These are phyloP conservation scores for Plasmopara halstedii DNA, from an alignment of 352 stramenopile species.

Conservation along the genomic window DNA sequence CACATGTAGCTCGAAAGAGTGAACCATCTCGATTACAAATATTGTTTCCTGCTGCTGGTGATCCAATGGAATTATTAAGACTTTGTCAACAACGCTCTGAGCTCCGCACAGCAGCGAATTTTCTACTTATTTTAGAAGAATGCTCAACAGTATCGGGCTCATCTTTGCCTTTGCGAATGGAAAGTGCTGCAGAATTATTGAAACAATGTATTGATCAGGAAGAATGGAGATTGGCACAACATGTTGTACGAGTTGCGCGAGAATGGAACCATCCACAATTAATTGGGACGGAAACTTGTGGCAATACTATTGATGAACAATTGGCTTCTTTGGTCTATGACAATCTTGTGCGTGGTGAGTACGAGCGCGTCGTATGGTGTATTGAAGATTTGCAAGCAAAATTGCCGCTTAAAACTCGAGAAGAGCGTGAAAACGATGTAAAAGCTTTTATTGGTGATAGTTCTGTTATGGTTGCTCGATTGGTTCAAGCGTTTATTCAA, in stretches of 20 bases:
- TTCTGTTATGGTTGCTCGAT: slow-evolving; percentile 19
- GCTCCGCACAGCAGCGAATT: slow-evolving; percentile 75
- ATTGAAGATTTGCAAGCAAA: slow-evolving; percentile 57
- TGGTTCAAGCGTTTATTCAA: slow-evolving; percentile 37
- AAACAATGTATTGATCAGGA: slow-evolving; percentile 70
- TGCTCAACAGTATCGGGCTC: slow-evolving; percentile 32
- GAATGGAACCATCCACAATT: slow-evolving; percentile 49
- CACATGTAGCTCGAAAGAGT: slow-evolving; percentile 76
- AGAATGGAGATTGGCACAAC: slow-evolving; percentile 60
- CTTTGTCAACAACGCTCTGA: slow-evolving; percentile 60
- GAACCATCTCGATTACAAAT: slow-evolving; percentile 66
- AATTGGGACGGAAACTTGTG: slow-evolving; percentile 1
- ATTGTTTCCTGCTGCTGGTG: slow-evolving; percentile 59
- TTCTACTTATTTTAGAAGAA: slow-evolving; percentile 72
- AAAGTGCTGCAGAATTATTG: slow-evolving; percentile 53
- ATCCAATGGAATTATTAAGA: slow-evolving; percentile 54
- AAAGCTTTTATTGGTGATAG: slow-evolving; percentile 4
- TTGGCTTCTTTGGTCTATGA: slow-evolving; percentile 43
- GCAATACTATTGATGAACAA: slow-evolving; percentile 53
- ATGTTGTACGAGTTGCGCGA: slow-evolving; percentile 75
- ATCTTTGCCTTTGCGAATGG: slow-evolving; percentile 29
- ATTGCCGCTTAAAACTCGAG: slow-evolving; percentile 25
- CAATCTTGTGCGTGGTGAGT: slow-evolving; percentile 50
- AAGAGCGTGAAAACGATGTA: slow-evolving; percentile 18
- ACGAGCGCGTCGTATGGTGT: slow-evolving; percentile 56